phyloP scores from a whole-genome alignment of 2,329 filamentous ascomycete genomes.

The Xylaria sp. region DNA sequence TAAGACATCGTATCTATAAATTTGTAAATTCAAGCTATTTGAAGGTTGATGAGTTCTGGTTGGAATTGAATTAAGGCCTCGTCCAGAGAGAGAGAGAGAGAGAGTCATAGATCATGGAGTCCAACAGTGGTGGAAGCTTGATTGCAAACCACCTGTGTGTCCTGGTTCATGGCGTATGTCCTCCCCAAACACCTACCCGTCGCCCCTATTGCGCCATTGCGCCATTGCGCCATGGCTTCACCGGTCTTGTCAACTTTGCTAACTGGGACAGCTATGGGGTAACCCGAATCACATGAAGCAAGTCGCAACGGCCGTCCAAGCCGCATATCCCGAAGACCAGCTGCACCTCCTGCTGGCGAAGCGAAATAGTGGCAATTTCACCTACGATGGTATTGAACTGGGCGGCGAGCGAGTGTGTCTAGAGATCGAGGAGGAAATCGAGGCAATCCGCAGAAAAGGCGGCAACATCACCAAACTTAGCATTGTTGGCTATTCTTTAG shows the following conservation, averaged over 20 bases:
- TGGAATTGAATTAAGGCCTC: not conserved
- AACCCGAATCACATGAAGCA: slow-evolving; percentile 78
- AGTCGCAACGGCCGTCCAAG: slow-evolving; percentile 73
- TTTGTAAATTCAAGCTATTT: not conserved
- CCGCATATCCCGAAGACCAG: slow-evolving; percentile 68
- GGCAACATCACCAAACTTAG: slow-evolving; percentile 83
- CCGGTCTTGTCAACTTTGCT: slow-evolving; percentile 36
- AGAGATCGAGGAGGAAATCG: slow-evolving; percentile 74
- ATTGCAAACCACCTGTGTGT: slow-evolving; percentile 79
- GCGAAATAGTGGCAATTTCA: slow-evolving; percentile 78
- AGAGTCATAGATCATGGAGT: slow-evolving; percentile 53
- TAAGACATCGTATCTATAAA: not conserved
- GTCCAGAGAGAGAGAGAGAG: not conserved
- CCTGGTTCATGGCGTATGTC: slow-evolving; percentile 77
- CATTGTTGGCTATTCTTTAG: slow-evolving; percentile 88
- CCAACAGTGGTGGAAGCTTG: slow-evolving; percentile 63
- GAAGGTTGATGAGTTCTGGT: too few species aligned
- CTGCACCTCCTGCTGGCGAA: slow-evolving; percentile 78
- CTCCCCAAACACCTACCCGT: slow-evolving; percentile 26
- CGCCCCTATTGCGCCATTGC: not conserved
- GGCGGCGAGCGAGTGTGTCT: slow-evolving; percentile 74
- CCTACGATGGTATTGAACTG: slow-evolving; percentile 75
- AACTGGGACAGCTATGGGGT: slow-evolving; percentile 73
- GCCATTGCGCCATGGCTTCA: not conserved
- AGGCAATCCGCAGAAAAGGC: slow-evolving; percentile 68